A percentile compares a stretch with the other conserved stretches of the same genome.
phyloP scores from a whole-genome alignment of 2,329 filamentous ascomycete species.

The Monosporascus sp. region DNA sequence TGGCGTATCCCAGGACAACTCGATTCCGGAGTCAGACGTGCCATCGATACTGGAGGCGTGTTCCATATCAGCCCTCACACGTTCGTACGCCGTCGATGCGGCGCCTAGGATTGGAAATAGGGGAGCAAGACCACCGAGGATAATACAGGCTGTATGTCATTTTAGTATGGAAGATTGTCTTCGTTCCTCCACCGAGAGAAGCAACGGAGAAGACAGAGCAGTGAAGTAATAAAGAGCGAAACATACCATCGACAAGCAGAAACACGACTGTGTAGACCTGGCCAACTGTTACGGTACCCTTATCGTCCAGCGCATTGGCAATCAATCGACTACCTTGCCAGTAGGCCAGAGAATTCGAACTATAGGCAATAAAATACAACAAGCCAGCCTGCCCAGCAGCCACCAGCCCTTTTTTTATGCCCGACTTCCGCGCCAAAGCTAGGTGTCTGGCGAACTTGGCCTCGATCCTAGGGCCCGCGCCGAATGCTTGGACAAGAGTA shows the following conservation, averaged over 20 bases:
- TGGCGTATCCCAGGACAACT: conserved; percentile 4
- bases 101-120: conserved; percentile 56
- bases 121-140: conserved; percentile 58
- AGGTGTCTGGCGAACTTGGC: conserved; percentile 51
- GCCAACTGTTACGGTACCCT: conserved; percentile 25
- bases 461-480: conserved; percentile 53
- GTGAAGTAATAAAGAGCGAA: neutral
- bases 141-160: conserved; percentile 43
- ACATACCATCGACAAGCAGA: conserved; percentile 41
- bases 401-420: conserved; percentile 52
- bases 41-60: conserved; percentile 35
- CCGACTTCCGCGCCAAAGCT: conserved; percentile 42
- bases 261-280: conserved; percentile 48
- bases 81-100: conserved; percentile 52
- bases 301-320: conserved; percentile 13
- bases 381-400: conserved; percentile 54
- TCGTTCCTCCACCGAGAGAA: neutral
- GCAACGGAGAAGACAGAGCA: conserved; percentile 19
- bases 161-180: conserved; percentile 9
- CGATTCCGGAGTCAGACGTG: conserved; percentile 2
- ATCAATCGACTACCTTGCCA: conserved; percentile 60
- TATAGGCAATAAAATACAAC: conserved; percentile 63
- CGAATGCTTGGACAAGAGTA: conserved; percentile 57
- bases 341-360: conserved; percentile 61
- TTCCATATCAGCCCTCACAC: conserved; percentile 54